phyloP scores from a whole-genome alignment of 2,329 filamentous ascomycete genomes.

The Epichloe hybrida region DNA sequence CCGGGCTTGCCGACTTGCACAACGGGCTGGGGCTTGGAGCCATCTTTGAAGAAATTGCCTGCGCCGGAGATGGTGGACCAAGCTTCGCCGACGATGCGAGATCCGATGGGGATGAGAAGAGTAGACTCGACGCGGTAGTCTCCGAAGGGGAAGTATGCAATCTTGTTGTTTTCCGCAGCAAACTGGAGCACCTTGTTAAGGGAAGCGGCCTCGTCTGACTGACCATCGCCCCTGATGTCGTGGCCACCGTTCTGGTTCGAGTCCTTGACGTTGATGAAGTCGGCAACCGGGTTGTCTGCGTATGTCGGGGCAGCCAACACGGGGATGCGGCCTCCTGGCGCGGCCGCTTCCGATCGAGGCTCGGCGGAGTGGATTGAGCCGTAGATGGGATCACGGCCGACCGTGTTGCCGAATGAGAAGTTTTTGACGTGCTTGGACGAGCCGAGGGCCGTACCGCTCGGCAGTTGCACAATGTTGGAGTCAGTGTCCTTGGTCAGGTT shows the following conservation, averaged over 20 bases:
- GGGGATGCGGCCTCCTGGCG: slow-evolving; percentile 24
- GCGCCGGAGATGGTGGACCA: slow-evolving; percentile 37
- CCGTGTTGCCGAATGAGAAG: slow-evolving; percentile 29
- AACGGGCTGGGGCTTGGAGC: slow-evolving; percentile 32
- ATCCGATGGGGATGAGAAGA: slow-evolving; percentile 21
- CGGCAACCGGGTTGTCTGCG: slow-evolving; percentile 16
- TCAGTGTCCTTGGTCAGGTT: slow-evolving; percentile 28
- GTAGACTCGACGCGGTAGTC: slow-evolving; percentile 16
- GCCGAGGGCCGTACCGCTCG: slow-evolving; percentile 18
- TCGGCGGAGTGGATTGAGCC: slow-evolving; percentile 18
- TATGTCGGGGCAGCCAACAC: slow-evolving; percentile 26
- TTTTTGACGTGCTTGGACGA: slow-evolving; percentile 21
- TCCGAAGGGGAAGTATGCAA: slow-evolving; percentile 18
- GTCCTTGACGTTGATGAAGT: slow-evolving; percentile 25
- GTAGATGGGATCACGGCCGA: slow-evolving; percentile 26
- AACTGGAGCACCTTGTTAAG: slow-evolving; percentile 24
- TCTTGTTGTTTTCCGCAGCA: slow-evolving; percentile 19
- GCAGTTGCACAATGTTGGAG: slow-evolving; percentile 21
- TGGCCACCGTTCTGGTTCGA: slow-evolving; percentile 16
- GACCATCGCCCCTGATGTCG: slow-evolving; percentile 24
- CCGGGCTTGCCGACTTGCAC: slow-evolving; percentile 36
- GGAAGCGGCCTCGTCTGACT: slow-evolving; percentile 22
- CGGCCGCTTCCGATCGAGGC: slow-evolving; percentile 21
- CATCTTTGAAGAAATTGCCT: slow-evolving; percentile 29
- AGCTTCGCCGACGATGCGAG: slow-evolving; percentile 40